phyloP scores from a whole-genome alignment of 192 early-diverging fungal species.

The Backusella psychrophila region DNA sequence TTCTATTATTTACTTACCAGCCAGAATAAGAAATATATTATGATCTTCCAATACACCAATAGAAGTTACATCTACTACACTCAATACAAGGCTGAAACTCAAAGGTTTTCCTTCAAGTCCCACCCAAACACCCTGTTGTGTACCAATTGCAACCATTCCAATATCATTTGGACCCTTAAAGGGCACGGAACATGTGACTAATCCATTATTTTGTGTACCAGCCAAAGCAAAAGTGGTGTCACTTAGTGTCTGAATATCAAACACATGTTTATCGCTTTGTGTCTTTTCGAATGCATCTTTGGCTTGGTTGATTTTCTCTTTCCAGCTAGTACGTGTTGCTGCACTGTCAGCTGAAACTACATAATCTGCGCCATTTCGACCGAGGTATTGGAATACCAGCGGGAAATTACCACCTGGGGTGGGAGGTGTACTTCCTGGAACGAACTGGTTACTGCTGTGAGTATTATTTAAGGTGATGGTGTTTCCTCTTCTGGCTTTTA shows the following conservation, averaged over 20 bases:
- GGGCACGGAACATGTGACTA: conserved; percentile 55
- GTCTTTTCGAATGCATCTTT: conserved; percentile 35
- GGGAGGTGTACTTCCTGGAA: conserved; percentile 26
- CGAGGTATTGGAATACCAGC: conserved; percentile 74
- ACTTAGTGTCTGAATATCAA: conserved; percentile 51
- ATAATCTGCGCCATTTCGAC: conserved; percentile 63
- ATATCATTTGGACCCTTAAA: conserved; percentile 40
- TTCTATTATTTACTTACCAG: conserved; percentile 55
- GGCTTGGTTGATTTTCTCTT: conserved; percentile 69
- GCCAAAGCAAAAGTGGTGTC: conserved; percentile 40
- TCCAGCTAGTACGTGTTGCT: conserved; percentile 76
- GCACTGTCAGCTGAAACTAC: conserved; percentile 74
- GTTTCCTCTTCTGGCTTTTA: conserved; percentile 13
- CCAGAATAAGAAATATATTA: conserved; percentile 76
- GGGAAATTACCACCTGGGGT: conserved; percentile 51
- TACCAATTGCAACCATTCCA: conserved; percentile 76
- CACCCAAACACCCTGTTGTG: conserved; percentile 80
- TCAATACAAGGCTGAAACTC: conserved; percentile 28
- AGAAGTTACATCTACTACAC: conserved; percentile 60
- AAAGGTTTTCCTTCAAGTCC: conserved; percentile 59
- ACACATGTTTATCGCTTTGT: conserved; percentile 31
- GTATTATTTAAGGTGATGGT: not conserved
- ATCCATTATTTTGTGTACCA: conserved; percentile 34
- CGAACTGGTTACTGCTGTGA: conserved; percentile 2
- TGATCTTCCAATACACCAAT: conserved; percentile 81